phyloP scores from a whole-genome alignment of 176 grass and related monocot species.

The Aegilops umbellulata region DNA sequence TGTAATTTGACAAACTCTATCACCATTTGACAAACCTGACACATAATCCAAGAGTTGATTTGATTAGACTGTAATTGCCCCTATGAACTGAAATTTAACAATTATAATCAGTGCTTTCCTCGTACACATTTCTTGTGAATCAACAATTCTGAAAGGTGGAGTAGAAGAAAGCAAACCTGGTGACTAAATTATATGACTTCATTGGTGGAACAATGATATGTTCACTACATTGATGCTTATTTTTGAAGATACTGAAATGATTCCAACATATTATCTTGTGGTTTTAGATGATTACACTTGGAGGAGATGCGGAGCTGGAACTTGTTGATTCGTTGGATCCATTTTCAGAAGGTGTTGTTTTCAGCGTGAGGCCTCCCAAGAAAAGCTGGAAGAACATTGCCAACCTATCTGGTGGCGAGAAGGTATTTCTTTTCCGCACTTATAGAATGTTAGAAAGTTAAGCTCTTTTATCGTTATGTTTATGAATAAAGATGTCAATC shows the following conservation, averaged over 20 bases:
- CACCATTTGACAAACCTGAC: not conserved
- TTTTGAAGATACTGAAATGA: not conserved
- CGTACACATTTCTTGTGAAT: not conserved
- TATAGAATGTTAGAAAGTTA: not conserved
- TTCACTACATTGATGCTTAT: not conserved
- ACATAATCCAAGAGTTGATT: not conserved
- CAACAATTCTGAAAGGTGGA: not conserved
- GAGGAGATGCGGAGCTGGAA: conserved; percentile 97
- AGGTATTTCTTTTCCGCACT: conserved; percentile 51
- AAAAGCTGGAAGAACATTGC: conserved; percentile 99
- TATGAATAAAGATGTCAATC: not conserved
- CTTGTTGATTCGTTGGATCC: conserved; percentile 96
- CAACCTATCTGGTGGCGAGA: conserved; percentile 93
- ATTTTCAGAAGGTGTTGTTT: conserved; percentile 99
- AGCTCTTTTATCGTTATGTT: conserved; percentile 1
- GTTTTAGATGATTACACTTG: conserved; percentile 96
- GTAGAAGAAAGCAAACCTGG: not conserved
- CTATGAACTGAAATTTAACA: not conserved
- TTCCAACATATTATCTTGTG: conserved; percentile 15
- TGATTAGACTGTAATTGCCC: not conserved
- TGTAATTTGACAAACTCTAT: not conserved
- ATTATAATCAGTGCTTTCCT: not conserved
- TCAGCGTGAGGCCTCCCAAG: conserved; percentile 95
- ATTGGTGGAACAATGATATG: too few relatives aligned
- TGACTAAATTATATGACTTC: too few relatives aligned